Evolutionary conservation across 257 asterid genomes (phyloP).

Genomic region (Fraxinus quadrangulata): DNA sequence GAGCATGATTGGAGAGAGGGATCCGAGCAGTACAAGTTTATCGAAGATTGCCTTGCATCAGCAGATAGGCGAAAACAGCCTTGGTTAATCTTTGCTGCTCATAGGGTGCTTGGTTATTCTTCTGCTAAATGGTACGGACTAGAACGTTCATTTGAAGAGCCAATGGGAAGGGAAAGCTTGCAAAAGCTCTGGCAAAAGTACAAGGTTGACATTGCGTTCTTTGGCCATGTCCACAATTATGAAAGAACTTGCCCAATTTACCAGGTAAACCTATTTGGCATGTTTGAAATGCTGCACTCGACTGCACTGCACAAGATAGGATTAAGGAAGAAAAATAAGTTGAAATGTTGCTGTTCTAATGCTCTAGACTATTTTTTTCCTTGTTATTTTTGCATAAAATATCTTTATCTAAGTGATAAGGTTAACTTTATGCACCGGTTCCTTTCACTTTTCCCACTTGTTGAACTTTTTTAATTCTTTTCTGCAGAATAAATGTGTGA

Average conservation of each 20-base stretch:
- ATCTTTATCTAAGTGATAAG: too few species aligned
- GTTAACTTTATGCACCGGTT: not conserved
- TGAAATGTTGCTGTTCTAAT: not conserved
- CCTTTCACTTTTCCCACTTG: not conserved
- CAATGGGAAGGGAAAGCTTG: constrained; percentile 53
- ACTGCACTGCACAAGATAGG: not conserved
- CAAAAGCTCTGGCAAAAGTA: constrained; percentile 50
- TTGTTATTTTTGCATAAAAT: not conserved
- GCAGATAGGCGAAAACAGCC: constrained; percentile 45
- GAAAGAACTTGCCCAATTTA: constrained; percentile 50
- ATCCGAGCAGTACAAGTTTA: constrained; percentile 42
- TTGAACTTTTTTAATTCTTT: not conserved
- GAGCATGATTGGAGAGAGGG: constrained; percentile 55
- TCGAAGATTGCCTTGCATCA: constrained; percentile 39
- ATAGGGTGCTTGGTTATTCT: constrained; percentile 49
- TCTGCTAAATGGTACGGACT: constrained; percentile 33
- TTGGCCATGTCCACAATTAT: constrained; percentile 51
- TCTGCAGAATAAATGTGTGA: constrained; percentile 58
- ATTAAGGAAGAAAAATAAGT: not conserved
- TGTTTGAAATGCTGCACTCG: not conserved
- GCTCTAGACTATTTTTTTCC: not conserved
- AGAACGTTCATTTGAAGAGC: constrained; percentile 50
- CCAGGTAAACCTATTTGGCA: constrained; percentile 31
- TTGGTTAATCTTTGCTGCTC: constrained; percentile 46
- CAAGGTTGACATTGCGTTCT: constrained; percentile 45